Evolutionary conservation across 148 eudicot species (phyloP).

Genomic region (Vaccinium darrowii): DNA sequence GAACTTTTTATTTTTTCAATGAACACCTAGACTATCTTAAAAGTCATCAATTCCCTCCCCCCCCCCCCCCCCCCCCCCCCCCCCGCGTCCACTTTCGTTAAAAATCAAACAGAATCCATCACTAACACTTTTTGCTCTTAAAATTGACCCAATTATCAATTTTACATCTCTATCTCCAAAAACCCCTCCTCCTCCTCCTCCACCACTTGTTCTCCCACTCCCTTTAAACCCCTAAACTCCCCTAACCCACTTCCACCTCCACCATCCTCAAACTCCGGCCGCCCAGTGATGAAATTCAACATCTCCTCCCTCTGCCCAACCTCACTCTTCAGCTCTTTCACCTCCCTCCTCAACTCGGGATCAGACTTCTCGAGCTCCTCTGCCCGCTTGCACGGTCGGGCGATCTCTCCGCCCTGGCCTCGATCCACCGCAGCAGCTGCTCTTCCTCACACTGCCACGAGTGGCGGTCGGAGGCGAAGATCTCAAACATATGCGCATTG

Average conservation of each 20-base stretch:
- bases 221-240: slow-evolving; percentile 38
- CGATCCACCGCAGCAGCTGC: slow-evolving; percentile 64
- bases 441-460: slow-evolving; percentile 88
- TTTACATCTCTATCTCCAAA: slow-evolving; percentile 18
- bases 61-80: fast-evolving
- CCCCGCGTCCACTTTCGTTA: too few relatives aligned
- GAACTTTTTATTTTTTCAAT: too few relatives aligned
- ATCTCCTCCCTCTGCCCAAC: slow-evolving; percentile 79
- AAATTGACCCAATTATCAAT: too few relatives aligned
- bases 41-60: too few relatives aligned
- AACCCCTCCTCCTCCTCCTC: slow-evolving; percentile 20
- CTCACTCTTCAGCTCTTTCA: slow-evolving; percentile 61
- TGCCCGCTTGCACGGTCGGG: slow-evolving; percentile 41
- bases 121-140: too few relatives aligned
- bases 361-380: slow-evolving; percentile 54
- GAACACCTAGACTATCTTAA: too few relatives aligned
- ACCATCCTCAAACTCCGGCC: slow-evolving; percentile 28
- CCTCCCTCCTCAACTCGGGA: slow-evolving; percentile 33
- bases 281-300: slow-evolving; percentile 60
- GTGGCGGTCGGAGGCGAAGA: slow-evolving; percentile 85
- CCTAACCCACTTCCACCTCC: slow-evolving; percentile 22
- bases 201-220: neutral
- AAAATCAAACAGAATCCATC: too few relatives aligned
- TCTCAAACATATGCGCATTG: slow-evolving; percentile 90
- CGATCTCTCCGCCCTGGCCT: slow-evolving; percentile 68